Evolutionary conservation across 768 basidiomycete genomes (phyloP).

Genomic region (Suillus alpinus): DNA sequence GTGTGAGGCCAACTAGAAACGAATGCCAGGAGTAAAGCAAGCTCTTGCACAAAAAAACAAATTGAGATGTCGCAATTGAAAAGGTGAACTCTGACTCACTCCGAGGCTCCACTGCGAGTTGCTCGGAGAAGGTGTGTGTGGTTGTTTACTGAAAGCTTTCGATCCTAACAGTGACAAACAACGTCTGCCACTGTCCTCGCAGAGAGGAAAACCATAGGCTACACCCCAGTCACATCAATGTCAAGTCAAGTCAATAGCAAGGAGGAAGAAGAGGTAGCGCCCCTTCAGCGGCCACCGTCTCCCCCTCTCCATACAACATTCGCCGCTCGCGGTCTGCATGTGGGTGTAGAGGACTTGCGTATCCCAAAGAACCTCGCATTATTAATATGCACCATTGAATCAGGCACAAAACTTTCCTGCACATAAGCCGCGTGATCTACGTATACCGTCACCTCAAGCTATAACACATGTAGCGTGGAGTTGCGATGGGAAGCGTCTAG

Average conservation of each 20-base stretch:
- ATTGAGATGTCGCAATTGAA: background rate
- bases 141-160: conserved; percentile 11
- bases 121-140: no score
- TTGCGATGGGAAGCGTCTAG: conserved; percentile 78
- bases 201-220: background rate
- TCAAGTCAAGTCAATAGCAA: conserved; percentile 29
- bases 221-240: conserved; percentile 14
- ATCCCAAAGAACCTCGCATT: conserved; percentile 6
- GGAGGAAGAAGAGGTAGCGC: conserved; percentile 58
- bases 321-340: conserved; percentile 68
- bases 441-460: conserved; percentile 56
- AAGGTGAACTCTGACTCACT: background rate
- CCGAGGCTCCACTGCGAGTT: no score
- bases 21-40: no score
- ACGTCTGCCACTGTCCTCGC: background rate
- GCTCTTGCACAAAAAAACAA: background rate
- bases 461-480: conserved; percentile 84
- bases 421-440: conserved; percentile 74
- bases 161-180: conserved; percentile 27
- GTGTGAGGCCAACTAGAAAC: background rate
- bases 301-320: conserved; percentile 74
- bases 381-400: conserved; percentile 12
- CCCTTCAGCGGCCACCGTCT: conserved; percentile 61
- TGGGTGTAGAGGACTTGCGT: conserved; percentile 30
- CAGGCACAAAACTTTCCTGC: conserved; percentile 80